These are phyloP conservation scores for Hirsutella thompsonii DNA, from an alignment of 2,329 filamentous ascomycete genomes.

Conservation along the genomic window DNA sequence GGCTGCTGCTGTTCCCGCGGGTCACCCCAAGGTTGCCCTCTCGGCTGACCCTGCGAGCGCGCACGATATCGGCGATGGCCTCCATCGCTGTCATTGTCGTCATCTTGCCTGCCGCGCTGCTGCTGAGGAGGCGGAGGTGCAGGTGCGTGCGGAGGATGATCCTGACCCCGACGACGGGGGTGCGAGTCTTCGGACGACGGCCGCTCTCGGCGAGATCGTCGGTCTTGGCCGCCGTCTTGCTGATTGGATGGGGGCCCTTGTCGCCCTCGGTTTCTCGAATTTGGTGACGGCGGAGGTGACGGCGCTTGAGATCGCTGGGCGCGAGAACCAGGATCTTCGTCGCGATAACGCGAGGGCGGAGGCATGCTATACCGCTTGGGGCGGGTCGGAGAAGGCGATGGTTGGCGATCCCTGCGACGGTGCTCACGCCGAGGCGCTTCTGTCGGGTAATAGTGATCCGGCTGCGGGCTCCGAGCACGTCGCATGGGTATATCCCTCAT, in stretches of 20 bases:
- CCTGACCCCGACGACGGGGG: background rate
- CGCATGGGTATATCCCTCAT: conserved; percentile 1
- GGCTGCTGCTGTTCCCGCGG: too few relatives aligned
- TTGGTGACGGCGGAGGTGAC: conserved; percentile 6
- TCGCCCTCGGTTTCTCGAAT: conserved; percentile 7
- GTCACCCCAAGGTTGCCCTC: conserved; percentile 7
- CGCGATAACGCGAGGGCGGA: background rate
- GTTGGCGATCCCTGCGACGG: background rate
- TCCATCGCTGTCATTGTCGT: conserved; percentile 9
- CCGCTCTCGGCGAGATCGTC: background rate
- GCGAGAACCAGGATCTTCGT: conserved; percentile 6
- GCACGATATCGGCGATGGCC: conserved; percentile 8
- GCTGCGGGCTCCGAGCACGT: conserved; percentile 6
- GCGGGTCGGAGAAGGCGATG: background rate
- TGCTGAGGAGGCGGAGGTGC: background rate
- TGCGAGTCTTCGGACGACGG: background rate
- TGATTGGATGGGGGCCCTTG: conserved; percentile 3
- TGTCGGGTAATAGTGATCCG: conserved; percentile 1
- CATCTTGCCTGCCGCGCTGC: background rate
- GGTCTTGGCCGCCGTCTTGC: background rate
- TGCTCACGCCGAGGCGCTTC: conserved; percentile 4
- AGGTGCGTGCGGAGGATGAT: background rate
- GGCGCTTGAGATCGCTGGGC: conserved; percentile 8
- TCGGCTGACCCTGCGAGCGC: conserved; percentile 7
- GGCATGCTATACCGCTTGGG: background rate